Evolutionary conservation across 768 basidiomycete species (phyloP).

Genomic region (Tulasnella sp.): DNA sequence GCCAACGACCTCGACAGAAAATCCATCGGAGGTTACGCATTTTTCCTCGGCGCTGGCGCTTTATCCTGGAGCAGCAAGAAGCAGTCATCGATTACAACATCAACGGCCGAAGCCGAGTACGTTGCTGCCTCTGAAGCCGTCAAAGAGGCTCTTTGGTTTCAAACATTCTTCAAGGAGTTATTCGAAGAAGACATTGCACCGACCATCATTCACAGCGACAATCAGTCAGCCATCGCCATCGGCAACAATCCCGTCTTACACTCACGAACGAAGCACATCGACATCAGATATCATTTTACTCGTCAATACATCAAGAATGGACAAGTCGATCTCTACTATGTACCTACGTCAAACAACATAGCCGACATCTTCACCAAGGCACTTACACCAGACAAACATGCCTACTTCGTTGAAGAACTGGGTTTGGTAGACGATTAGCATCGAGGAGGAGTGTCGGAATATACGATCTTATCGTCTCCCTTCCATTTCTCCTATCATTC

Average conservation of each 20-base stretch:
- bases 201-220: constrained; percentile 5
- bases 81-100: constrained; percentile 21
- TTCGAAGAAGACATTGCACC: not conserved
- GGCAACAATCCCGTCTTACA: constrained; percentile 6
- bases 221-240: constrained; percentile 12
- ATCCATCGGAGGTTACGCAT: constrained; percentile 23
- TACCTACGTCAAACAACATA: not conserved
- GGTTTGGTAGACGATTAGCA: not conserved
- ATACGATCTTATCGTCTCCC: too few species aligned
- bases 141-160: constrained; percentile 8
- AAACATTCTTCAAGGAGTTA: not conserved
- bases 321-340: not conserved
- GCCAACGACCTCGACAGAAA: constrained; percentile 19
- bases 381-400: not conserved
- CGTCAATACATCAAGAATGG: not conserved
- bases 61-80: constrained; percentile 20
- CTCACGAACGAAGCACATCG: constrained; percentile 8
- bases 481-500: too few species aligned
- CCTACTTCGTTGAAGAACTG: not conserved
- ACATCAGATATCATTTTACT: not conserved
- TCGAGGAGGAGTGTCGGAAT: too few species aligned
- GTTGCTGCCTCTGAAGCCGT: not conserved
- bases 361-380: constrained; percentile 5
- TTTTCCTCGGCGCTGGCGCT: constrained; percentile 18
- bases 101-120: constrained; percentile 23